Evolutionary conservation across 2,329 filamentous ascomycete genomes (phyloP), one percentile per base, ranked within the genome.

Genomic region (Bimuria novae-zelandiae): DNA sequence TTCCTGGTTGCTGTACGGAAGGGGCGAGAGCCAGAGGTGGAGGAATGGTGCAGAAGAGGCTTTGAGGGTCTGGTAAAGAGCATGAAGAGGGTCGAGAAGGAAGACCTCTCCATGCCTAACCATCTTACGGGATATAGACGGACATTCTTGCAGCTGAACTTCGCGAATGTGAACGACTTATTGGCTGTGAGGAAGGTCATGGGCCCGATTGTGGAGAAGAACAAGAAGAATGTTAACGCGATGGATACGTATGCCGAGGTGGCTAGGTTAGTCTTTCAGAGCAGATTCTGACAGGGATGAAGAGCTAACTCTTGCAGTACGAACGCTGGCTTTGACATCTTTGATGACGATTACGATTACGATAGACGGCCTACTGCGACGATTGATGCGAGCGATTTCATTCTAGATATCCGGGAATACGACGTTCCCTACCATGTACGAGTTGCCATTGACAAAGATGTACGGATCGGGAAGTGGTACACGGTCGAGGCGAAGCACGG

Each of bases 191-290:
- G 92, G 61, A 90, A 85, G 67, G 87, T 89, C 43, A 85, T 99
- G 40, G 86, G 91, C 80, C 94, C 94, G 0, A 84, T 99, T 70
- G 94, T 93, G 12, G 92, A 97, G 77, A 95, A 90, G 78, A 99
- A 99, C 73, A 96, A 89, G 79, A 96, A 94, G 77, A 93, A 91
- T 64, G 88, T 96, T 82, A 92, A 90, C 79, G 90, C 92, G 46
- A 96, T 97, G 89, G 94, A 99, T 79, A 92, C 93, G 61, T 99
- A 99, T 79, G 92, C 92, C 36, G 94, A 99, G 79, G 92, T 97
- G 68, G 90, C 90, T 56, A 89, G 87, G 90, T 93, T 74, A 74
- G 85, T 80, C 35, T 33, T 16, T 5, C 27, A 29, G 3, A 40
- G 55, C 42, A 63, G 58, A 25, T 27, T 7, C 3, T n/a, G 11